A percentile compares a stretch with the other conserved stretches of the same genome.
phyloP scores from a whole-genome alignment of 192 early-diverging fungal genomes.

The Obelidium mucronatum region DNA sequence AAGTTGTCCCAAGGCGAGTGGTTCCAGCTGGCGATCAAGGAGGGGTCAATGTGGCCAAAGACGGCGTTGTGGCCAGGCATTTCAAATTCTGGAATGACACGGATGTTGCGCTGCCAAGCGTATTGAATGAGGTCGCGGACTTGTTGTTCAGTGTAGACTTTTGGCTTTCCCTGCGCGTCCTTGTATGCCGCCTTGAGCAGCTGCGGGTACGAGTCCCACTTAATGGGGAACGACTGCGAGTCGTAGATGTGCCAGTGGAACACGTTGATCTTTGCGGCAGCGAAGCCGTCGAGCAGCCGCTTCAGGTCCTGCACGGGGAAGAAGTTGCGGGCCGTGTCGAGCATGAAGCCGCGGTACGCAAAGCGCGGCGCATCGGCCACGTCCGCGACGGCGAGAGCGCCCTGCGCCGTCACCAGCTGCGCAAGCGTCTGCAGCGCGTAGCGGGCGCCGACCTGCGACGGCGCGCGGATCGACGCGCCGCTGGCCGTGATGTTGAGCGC shows the following conservation, averaged over 20 bases:
- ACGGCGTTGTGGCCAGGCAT: neutral
- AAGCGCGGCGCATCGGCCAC: slow-evolving; percentile 17
- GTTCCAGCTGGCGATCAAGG: neutral
- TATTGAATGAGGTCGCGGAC: slow-evolving; percentile 76
- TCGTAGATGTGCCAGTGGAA: slow-evolving; percentile 53
- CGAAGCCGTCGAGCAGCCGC: slow-evolving; percentile 19
- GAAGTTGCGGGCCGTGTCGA: slow-evolving; percentile 49
- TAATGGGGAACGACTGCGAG: slow-evolving; percentile 35
- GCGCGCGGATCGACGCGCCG: slow-evolving; percentile 42
- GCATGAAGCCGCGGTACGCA: slow-evolving; percentile 41
- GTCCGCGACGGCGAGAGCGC: neutral
- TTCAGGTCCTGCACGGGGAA: slow-evolving; percentile 29
- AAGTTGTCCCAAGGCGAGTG: neutral
- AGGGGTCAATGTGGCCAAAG: neutral
- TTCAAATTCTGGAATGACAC: slow-evolving; percentile 93
- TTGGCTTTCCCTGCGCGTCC: neutral
- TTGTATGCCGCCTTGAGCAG: slow-evolving; percentile 2
- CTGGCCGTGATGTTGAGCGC: neutral
- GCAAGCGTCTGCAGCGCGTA: slow-evolving; percentile 76
- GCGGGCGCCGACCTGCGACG: slow-evolving; percentile 72
- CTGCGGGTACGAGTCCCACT: neutral
- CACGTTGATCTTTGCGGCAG: slow-evolving; percentile 29
- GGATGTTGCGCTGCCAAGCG: slow-evolving; percentile 74
- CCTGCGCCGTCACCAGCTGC: slow-evolving; percentile 59
- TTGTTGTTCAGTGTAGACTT: slow-evolving; percentile 72